Conservation (phyloP, 208 protist genomes). For the Acanthamoeba healyi region DNA sequence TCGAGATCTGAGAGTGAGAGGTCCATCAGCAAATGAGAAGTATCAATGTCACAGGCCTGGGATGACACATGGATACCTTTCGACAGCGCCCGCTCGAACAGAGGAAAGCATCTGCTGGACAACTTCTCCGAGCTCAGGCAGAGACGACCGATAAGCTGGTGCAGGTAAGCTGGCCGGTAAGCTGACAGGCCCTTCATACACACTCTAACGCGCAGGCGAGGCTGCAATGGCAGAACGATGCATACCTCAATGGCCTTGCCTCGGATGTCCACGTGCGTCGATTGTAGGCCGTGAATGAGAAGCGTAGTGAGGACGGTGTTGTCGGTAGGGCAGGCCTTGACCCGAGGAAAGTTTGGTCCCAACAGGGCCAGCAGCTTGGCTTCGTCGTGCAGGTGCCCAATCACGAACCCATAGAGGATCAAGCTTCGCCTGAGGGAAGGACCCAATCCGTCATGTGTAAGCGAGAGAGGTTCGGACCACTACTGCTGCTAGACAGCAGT, state of each 20-base stretch:
- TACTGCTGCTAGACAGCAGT: neutral
- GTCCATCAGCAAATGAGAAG: neutral
- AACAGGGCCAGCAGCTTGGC: slow-evolving; percentile 28
- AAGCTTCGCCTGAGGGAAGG: neutral
- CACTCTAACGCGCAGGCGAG: no score
- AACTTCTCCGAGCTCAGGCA: neutral
- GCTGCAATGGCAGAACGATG: no score
- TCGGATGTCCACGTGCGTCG: neutral
- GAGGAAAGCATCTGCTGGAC: neutral
- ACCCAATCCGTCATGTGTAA: neutral
- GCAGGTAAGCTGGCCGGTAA: neutral
- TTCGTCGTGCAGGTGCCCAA: slow-evolving; percentile 12
- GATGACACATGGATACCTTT: neutral
- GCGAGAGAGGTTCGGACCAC: neutral
- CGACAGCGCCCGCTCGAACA: neutral
- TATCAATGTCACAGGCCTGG: neutral
- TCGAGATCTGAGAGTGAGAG: neutral
- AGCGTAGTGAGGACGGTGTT: neutral
- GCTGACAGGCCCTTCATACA: neutral
- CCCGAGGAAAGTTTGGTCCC: slow-evolving; percentile 10
- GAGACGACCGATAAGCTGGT: neutral
- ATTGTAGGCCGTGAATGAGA: slow-evolving; percentile 8
- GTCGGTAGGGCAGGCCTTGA: neutral
- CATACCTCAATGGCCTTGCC: slow-evolving; percentile 27
- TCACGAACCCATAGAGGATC: slow-evolving; percentile 18